Evolutionary conservation across 1,284 basidiomycete species (phyloP).

Genomic region (Wolfiporia cocos): DNA sequence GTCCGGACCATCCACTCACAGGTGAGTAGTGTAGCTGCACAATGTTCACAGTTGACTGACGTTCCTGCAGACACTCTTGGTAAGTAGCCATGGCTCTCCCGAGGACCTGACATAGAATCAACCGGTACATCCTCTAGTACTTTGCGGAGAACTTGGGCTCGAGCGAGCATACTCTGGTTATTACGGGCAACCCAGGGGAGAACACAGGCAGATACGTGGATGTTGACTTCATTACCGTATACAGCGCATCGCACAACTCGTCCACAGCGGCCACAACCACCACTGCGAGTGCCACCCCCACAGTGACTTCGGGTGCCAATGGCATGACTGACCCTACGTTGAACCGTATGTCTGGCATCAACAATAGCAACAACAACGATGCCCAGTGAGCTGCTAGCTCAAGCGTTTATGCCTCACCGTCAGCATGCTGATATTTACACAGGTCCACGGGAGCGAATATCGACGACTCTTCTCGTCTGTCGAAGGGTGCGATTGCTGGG

Average conservation of each 20-base stretch:
- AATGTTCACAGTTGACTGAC: too few species aligned
- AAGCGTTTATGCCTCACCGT: background rate
- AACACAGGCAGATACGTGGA: conserved; percentile 32
- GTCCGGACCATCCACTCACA: conserved; percentile 30
- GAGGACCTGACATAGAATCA: background rate
- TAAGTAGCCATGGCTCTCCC: conserved; percentile 18
- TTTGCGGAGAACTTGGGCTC: conserved; percentile 31
- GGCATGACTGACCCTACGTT: background rate
- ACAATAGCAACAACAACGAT: too few species aligned
- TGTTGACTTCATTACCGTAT: conserved; percentile 36
- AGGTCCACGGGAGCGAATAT: background rate
- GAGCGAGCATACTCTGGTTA: conserved; percentile 27
- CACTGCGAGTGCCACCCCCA: background rate
- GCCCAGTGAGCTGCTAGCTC: background rate
- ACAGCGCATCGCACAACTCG: conserved; percentile 1
- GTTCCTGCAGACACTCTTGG: conserved; percentile 35
- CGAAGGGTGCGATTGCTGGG: conserved; percentile 22
- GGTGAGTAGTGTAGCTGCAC: conserved; percentile 22
- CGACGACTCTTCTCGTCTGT: conserved; percentile 7
- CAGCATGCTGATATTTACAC: background rate
- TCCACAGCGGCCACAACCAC: background rate
- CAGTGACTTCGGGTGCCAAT: background rate
- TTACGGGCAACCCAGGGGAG: conserved; percentile 25
- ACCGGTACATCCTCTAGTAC: conserved; percentile 25
- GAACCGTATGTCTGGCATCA: background rate